Evolutionary conservation across 2,329 filamentous ascomycete species (phyloP), one percentile per base, ranked within the genome.

Genomic region (Hymenoscyphus salicellus): DNA sequence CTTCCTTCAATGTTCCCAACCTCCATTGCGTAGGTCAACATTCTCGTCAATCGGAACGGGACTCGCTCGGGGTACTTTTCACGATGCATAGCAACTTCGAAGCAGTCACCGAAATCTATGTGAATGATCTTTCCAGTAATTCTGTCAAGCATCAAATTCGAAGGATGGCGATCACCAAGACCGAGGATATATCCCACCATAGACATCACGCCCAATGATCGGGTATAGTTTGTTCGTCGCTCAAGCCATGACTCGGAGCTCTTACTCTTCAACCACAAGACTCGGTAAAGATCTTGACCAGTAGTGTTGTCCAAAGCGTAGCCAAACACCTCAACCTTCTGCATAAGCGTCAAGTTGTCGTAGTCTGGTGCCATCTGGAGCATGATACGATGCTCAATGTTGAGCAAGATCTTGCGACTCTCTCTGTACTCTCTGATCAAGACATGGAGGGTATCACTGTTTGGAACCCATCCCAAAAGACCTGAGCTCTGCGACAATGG

Each of bases 171-270:
- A 79, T 99, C 95, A 62, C 95, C 95, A 16, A 99, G 83, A 66
- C 95, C 96, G 26, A 99, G 87, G 69, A 99, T 98, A 78, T 99
- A 99, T 68, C 95, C 95, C n/a, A 98, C 95, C 93, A 99, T 99
- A n/a, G 93, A 97, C 95, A 99, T 99, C 73, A 99, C 95, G 72
- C 92, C 95, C 1, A 99, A 83, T 1, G 94, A 98, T 64, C 95
- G 90, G 20, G 95, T 99, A 79, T 99, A 99, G 76, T 97, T 99
- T n/a, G 96, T 99, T 61, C 95, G 90, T 55, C 95, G 86, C 78
- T 98, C 95, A 38, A 99, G 87, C 95, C 95, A 99, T 1, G 94
- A 90, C 78, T 99, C 95, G 0, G 94, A 97, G 67, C 91, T 96
- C 83, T 97, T 97, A 75, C 92, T 97, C 86, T 99, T 99, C 71